Base-by-base conservation (phyloP, 192 early-diverging fungal genomes). In the Linnemannia zychae region DNA sequence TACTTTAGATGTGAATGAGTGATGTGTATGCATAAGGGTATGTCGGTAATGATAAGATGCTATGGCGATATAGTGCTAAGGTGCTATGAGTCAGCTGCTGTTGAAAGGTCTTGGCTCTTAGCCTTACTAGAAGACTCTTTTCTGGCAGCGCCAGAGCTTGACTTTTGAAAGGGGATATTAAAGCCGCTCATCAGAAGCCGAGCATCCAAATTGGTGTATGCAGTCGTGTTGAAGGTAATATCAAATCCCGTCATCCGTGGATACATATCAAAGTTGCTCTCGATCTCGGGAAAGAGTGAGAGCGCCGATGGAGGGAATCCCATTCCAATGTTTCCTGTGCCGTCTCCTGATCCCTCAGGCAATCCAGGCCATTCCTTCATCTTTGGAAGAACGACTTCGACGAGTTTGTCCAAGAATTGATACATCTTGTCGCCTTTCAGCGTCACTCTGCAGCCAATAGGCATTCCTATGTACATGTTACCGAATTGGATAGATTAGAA, bases 211-310 rank as follows among this genome's bases (percentile, higher is more conserved):
- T 97, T 96, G 50, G 89, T 94, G 78, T 88, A 88, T 4, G 94
- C 97, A 3, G 96, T 95, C 7, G 98, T 98, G 65, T 93, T 90
- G 77, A 99, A 94, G 34, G 92, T 92, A 70, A 99, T 93, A 68
- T 94, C 92, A 81, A 97, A 97, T 28, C 97, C 96, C 36, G 95
- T 97, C 86, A 98, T 91, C 72, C 93, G 84, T 16, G 98, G 98
- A 82, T 95, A 97, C 90, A 95, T 92, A 72, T 99, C 98, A 87
- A 97, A 99, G 81, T 96, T 95, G 47, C 93, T 93, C 87, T 99
- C 98, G 79, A 99, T 97, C 88, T 99, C 98, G 7, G 98, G 98
- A 91, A 99, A 99, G 72, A 96, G 88, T 9, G 97, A 96, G 36
- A 99, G 91, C 34, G 93, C 96, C 65, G 93, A 92, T 57, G 91